Conservation (phyloP, 2,329 filamentous ascomycete species). For the Zasmidium citrigriseum region DNA sequence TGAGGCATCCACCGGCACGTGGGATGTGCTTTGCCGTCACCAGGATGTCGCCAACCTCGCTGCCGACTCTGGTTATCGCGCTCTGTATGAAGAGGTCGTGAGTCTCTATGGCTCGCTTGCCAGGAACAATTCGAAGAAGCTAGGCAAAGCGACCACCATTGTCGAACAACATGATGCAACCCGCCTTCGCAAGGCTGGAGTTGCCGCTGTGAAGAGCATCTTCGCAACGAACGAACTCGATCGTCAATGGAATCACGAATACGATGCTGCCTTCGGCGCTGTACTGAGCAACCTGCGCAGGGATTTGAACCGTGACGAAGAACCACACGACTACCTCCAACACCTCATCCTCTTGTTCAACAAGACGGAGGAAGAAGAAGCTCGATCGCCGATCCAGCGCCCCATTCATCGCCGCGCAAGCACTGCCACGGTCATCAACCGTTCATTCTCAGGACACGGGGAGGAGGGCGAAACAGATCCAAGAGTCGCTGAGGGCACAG, state of each 20-base stretch:
- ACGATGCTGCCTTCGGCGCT: conserved; percentile 77
- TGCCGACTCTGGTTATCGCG: conserved; percentile 80
- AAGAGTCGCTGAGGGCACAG: conserved; percentile 72
- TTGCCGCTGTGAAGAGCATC: conserved; percentile 74
- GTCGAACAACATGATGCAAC: conserved; percentile 69
- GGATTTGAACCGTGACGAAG: conserved; percentile 54
- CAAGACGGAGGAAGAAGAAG: conserved; percentile 65
- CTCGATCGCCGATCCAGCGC: conserved; percentile 66
- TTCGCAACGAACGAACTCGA: conserved; percentile 65
- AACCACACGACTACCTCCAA: conserved; percentile 63
- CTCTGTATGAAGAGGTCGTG: conserved; percentile 80
- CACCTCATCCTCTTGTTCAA: conserved; percentile 67
- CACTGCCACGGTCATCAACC: conserved; percentile 67
- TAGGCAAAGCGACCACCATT: conserved; percentile 31
- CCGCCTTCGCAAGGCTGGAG: conserved; percentile 56
- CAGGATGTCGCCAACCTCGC: conserved; percentile 84
- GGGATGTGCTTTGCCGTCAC: conserved; percentile 83
- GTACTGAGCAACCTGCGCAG: conserved; percentile 81
- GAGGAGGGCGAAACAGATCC: conserved; percentile 64
- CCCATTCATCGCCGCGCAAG: conserved; percentile 71
- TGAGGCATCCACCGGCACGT: conserved; percentile 83
- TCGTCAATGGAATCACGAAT: conserved; percentile 51
- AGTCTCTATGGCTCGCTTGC: conserved; percentile 78
- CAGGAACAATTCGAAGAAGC: conserved; percentile 49
- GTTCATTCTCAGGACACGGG: conserved; percentile 57